Conservation (phyloP, 352 stramenopile species). For the Globisporangium nagaii region DNA sequence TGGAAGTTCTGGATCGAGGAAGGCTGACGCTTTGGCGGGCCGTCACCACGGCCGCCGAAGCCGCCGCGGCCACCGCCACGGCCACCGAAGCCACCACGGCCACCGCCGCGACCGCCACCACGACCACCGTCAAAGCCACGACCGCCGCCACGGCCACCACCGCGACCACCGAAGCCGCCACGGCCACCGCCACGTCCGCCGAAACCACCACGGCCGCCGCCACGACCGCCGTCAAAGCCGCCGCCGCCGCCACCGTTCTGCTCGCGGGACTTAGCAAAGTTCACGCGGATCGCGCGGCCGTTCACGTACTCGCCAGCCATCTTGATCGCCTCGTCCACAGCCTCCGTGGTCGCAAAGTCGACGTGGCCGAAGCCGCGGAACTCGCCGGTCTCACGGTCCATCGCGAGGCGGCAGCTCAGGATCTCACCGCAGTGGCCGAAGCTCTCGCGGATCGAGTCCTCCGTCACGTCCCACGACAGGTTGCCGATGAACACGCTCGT, state of each 20-base stretch:
- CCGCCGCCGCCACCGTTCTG: constrained; percentile 24
- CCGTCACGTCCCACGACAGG: constrained; percentile 94
- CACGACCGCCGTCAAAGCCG: constrained; percentile 48
- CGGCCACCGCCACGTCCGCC: constrained; percentile 47
- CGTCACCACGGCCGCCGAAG: constrained; percentile 52
- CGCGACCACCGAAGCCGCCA: constrained; percentile 52
- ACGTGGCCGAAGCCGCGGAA: constrained; percentile 98
- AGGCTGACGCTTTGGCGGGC: constrained; percentile 79
- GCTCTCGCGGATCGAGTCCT: constrained; percentile 89
- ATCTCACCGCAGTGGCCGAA: constrained; percentile 97
- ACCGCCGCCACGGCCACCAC: constrained; percentile 39
- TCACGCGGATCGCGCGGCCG: constrained; percentile 92
- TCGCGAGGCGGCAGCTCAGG: constrained; percentile 90
- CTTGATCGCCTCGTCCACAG: constrained; percentile 89
- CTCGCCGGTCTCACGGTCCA: constrained; percentile 95
- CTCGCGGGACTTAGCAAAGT: constrained; percentile 88
- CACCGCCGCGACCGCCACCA: constrained; percentile 20
- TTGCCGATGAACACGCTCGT: constrained; percentile 98
- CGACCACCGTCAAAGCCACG: constrained; percentile 33
- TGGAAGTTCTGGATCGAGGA: constrained; percentile 92
- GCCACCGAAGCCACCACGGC: constrained; percentile 21
- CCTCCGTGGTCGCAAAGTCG: constrained; percentile 94
- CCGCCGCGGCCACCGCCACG: constrained; percentile 38
- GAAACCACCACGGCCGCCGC: constrained; percentile 54
- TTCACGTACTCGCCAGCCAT: constrained; percentile 90